These are phyloP conservation scores for Glomus cerebriforme DNA, from an alignment of 192 early-diverging fungal genomes.

Conservation along the genomic window DNA sequence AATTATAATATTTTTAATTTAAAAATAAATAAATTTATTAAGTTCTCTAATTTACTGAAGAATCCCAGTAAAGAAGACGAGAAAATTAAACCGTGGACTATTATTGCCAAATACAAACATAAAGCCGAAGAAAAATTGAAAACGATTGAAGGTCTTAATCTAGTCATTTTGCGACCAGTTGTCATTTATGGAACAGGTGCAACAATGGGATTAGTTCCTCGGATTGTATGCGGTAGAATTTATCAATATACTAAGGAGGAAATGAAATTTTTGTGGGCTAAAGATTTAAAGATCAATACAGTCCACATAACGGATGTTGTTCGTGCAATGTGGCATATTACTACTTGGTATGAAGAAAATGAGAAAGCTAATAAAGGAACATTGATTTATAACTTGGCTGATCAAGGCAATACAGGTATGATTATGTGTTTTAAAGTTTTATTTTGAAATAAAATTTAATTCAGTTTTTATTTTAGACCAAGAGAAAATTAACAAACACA, in stretches of 20 bases:
- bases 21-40: background rate
- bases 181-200: constrained; percentile 88
- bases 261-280: constrained; percentile 95
- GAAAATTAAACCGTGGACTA: constrained; percentile 86
- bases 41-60: constrained; percentile 29
- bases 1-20: background rate
- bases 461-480: constrained; percentile 58
- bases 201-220: constrained; percentile 80
- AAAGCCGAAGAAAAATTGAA: constrained; percentile 79
- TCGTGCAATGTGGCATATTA: constrained; percentile 59
- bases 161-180: constrained; percentile 85
- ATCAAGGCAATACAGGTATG: constrained; percentile 84
- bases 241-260: constrained; percentile 78
- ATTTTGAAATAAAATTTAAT: constrained; percentile 6
- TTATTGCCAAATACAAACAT: constrained; percentile 69
- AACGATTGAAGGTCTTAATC: constrained; percentile 75
- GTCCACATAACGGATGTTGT: constrained; percentile 90
- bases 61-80: constrained; percentile 48
- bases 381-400: constrained; percentile 83
- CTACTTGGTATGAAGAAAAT: constrained; percentile 51
- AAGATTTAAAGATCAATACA: constrained; percentile 89
- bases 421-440: background rate
- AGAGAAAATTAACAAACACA: constrained; percentile 71
- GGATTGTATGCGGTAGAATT: constrained; percentile 90
- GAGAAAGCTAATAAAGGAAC: constrained; percentile 44